phyloP scores from a whole-genome alignment of 2,329 filamentous ascomycete genomes.

The Fusarium marasasianum region DNA sequence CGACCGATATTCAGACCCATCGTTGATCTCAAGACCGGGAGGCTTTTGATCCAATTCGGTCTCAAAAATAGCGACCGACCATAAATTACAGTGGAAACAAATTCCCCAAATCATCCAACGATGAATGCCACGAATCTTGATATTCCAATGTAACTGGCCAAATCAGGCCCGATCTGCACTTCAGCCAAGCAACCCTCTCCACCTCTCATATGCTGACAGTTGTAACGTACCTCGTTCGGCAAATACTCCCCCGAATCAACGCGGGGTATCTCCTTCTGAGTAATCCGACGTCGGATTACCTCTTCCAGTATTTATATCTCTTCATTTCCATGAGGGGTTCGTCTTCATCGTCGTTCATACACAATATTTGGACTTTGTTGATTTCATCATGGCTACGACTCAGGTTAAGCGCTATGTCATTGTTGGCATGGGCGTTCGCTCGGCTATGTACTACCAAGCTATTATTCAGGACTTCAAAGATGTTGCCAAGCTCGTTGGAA shows the following conservation, averaged over 20 bases:
- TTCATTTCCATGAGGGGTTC: background rate
- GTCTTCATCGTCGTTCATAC: no score
- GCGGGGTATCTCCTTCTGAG: constrained; percentile 19
- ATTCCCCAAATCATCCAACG: background rate
- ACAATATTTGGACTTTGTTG: background rate
- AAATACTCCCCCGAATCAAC: constrained; percentile 10
- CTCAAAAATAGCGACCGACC: background rate
- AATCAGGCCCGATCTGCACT: constrained; percentile 17
- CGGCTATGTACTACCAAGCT: constrained; percentile 67
- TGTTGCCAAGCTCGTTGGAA: constrained; percentile 61
- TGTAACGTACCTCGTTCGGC: constrained; percentile 5
- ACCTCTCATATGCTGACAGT: constrained; percentile 20
- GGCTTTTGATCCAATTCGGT: background rate
- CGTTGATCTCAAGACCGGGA: background rate
- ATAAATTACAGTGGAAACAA: constrained; percentile 3
- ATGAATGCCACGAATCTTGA: constrained; percentile 2
- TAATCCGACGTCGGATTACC: constrained; percentile 4
- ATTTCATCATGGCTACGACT: constrained; percentile 17
- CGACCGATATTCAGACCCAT: background rate
- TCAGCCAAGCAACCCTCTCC: constrained; percentile 14
- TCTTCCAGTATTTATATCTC: constrained; percentile 3
- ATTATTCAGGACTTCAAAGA: constrained; percentile 62
- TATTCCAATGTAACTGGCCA: constrained; percentile 2
- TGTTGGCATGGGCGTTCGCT: constrained; percentile 66
- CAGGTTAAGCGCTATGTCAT: constrained; percentile 60